Percentiles rank a stretch among this genome's conserved stretches.
These are phyloP conservation scores for Claviceps cyperi DNA, from an alignment of 2,329 filamentous ascomycete species.

Conservation along the genomic window DNA sequence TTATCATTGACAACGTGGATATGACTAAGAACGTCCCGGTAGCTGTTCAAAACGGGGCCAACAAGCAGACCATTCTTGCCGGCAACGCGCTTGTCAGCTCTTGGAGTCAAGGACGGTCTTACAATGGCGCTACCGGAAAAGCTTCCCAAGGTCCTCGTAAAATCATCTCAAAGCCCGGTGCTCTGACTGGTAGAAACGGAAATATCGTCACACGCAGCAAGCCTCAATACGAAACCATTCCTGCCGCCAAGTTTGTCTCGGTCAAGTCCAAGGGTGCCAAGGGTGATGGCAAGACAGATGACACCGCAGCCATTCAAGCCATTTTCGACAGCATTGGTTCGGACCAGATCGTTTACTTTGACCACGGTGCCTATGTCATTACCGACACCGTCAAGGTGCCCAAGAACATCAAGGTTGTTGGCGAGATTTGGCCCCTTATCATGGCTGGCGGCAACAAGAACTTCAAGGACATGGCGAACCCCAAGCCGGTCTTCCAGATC, in stretches of 20 bases:
- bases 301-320: constrained; percentile 71
- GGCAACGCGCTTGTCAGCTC: constrained; percentile 55
- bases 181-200: constrained; percentile 49
- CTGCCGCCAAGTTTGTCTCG: constrained; percentile 60
- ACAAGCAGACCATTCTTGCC: constrained; percentile 44
- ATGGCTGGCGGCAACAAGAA: constrained; percentile 59
- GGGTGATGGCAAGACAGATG: constrained; percentile 78
- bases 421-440: constrained; percentile 83
- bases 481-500: constrained; percentile 73
- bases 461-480: constrained; percentile 63
- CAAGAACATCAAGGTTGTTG: constrained; percentile 72
- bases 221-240: constrained; percentile 66
- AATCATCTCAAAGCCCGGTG: constrained; percentile 46
- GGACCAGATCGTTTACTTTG: constrained; percentile 58
- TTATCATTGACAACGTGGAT: constrained; percentile 83
- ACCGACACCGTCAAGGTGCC: constrained; percentile 57
- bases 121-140: constrained; percentile 35
- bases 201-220: constrained; percentile 72
- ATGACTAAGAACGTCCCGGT: constrained; percentile 51
- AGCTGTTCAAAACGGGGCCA: constrained; percentile 48
- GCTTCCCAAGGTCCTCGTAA: constrained; percentile 44
- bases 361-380: constrained; percentile 59
- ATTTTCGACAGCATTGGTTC: constrained; percentile 53
- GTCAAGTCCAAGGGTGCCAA: constrained; percentile 72
- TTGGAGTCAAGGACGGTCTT: constrained; percentile 70